phyloP scores from a whole-genome alignment of 2,329 filamentous ascomycete genomes.

The Fusarium sacchari region DNA sequence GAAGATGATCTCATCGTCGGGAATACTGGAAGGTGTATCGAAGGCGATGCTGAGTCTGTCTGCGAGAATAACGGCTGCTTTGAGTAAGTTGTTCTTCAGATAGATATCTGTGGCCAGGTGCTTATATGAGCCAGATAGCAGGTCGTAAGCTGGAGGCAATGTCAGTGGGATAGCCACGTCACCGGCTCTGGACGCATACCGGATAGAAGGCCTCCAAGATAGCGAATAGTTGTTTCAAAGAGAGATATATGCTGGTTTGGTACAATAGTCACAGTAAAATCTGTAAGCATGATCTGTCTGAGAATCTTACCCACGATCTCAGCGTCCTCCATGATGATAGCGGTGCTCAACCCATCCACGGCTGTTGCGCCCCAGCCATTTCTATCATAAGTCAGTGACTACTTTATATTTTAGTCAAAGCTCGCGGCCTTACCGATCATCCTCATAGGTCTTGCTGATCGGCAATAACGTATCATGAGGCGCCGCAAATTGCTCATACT shows the following conservation, averaged over 20 bases:
- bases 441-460: constrained; percentile 9
- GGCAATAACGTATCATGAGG: constrained; percentile 34
- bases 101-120: background rate
- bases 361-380: constrained; percentile 39
- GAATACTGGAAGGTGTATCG: constrained; percentile 32
- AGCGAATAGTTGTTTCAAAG: constrained; percentile 34
- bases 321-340: constrained; percentile 32
- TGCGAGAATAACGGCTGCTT: constrained; percentile 8
- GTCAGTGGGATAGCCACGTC: background rate
- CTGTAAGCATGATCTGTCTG: constrained; percentile 17
- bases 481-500: constrained; percentile 25
- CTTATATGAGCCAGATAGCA: constrained; percentile 22
- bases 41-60: constrained; percentile 33
- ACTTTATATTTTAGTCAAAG: no score
- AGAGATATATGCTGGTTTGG: constrained; percentile 17
- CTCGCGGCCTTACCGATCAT: constrained; percentile 24
- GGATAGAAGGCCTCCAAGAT: constrained; percentile 30
- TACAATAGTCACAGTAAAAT: constrained; percentile 19
- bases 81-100: background rate
- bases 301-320: constrained; percentile 32
- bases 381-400: background rate
- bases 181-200: background rate
- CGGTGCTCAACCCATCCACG: constrained; percentile 32
- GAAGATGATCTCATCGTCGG: constrained; percentile 35
- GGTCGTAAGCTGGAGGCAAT: constrained; percentile 15